A percentile compares a stretch with the other conserved stretches of the same genome.
Conservation (phyloP, 1,139 yeast species). For the Zygoascus hellenicus region DNA sequence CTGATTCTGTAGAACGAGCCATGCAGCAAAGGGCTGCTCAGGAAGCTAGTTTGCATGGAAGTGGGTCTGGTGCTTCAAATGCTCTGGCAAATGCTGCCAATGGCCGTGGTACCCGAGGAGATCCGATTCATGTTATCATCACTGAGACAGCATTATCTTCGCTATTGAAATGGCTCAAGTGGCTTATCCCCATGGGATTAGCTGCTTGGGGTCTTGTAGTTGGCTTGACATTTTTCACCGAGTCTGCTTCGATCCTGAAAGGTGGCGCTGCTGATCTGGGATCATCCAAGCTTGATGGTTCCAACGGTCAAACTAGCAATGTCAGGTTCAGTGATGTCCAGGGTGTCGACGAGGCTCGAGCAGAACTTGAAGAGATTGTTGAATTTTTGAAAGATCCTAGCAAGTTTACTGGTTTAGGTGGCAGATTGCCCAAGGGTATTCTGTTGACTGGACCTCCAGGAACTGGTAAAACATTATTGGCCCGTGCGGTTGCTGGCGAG, state of each 20-base stretch:
- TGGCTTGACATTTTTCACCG: conserved; percentile 69
- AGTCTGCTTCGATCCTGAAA: conserved; percentile 77
- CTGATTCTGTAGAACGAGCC: conserved; percentile 44
- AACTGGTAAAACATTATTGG: conserved; percentile 95
- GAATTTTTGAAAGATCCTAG: conserved; percentile 95
- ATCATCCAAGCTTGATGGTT: conserved; percentile 30
- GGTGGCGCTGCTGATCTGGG: conserved; percentile 59
- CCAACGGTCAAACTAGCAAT: conserved; percentile 72
- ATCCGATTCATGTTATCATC: conserved; percentile 87
- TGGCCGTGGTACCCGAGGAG: conserved; percentile 39
- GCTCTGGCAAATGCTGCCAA: conserved; percentile 13
- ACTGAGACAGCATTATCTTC: conserved; percentile 76
- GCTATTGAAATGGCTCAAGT: conserved; percentile 80
- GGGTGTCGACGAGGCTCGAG: conserved; percentile 98
- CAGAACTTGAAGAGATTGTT: conserved; percentile 93
- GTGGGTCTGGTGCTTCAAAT: conserved; percentile 15
- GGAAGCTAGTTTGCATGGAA: conserved; percentile 25
- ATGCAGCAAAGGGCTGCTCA: conserved; percentile 16
- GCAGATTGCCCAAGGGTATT: conserved; percentile 95
- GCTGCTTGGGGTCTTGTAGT: conserved; percentile 53
- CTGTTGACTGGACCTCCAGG: conserved; percentile 98
- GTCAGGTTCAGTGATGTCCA: conserved; percentile 90
- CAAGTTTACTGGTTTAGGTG: conserved; percentile 93
- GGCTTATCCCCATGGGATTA: conserved; percentile 78
- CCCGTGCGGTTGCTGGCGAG: conserved; percentile 98